Percentiles rank a stretch among this genome's conserved stretches.
Evolutionary conservation across 306 rosid species (phyloP).

Genomic region (Delonix regia): DNA sequence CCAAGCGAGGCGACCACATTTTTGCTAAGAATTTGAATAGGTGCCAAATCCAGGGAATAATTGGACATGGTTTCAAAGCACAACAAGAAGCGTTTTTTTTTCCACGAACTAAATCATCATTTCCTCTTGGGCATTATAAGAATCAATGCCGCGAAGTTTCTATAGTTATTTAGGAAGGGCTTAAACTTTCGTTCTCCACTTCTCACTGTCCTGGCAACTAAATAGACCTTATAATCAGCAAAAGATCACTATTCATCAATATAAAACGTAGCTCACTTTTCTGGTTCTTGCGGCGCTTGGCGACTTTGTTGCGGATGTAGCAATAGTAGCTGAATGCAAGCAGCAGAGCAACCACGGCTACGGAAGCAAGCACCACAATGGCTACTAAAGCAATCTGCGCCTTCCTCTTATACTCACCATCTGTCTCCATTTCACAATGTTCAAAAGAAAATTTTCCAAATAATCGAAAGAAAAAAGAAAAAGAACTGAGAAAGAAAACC

Average conservation of each 20-base stretch:
- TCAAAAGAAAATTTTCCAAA: neutral
- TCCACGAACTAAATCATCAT: neutral
- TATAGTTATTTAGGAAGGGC: neutral
- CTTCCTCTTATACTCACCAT: constrained; percentile 9
- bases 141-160: neutral
- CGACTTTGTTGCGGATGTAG: constrained; percentile 74
- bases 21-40: neutral
- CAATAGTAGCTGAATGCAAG: constrained; percentile 88
- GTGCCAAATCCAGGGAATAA: neutral
- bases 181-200: constrained; percentile 1
- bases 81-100: neutral
- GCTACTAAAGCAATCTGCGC: neutral
- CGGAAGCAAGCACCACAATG: constrained; percentile 57
- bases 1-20: neutral
- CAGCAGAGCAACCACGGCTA: constrained; percentile 68
- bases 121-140: neutral
- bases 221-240: neutral
- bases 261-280: constrained; percentile 49
- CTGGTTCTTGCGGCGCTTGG: constrained; percentile 57
- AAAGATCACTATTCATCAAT: neutral
- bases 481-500: neutral
- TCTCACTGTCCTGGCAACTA: constrained; percentile 22
- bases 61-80: neutral
- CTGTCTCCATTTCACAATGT: constrained; percentile 2
- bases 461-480: neutral